Percentiles rank a stretch among this genome's conserved stretches.
Evolutionary conservation across 805 yeast genomes (phyloP).

Genomic region (Lachancea nothofagi): DNA sequence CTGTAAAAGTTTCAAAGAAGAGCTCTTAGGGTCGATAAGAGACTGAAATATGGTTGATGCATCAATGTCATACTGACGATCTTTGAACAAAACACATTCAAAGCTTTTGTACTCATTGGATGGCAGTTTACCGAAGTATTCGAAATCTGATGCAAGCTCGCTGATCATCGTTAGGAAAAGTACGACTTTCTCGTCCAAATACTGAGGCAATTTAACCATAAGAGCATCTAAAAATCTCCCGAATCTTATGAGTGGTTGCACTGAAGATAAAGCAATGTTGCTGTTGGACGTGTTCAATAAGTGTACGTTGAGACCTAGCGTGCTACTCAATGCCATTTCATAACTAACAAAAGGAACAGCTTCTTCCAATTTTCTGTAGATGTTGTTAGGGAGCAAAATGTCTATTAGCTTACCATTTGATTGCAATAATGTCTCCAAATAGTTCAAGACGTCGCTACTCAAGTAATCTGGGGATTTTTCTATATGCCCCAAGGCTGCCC

Average conservation of each 20-base stretch:
- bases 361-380: conserved; percentile 18
- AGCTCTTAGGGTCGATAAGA: conserved; percentile 1
- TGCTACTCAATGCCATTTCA: conserved; percentile 42
- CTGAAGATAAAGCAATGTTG: conserved; percentile 3
- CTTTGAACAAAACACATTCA: conserved; percentile 18
- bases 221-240: conserved; percentile 26
- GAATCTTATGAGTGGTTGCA: conserved; percentile 11
- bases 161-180: conserved; percentile 32
- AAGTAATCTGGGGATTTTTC: neutral
- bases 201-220: conserved; percentile 12
- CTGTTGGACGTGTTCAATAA: conserved; percentile 10
- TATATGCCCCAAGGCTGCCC: conserved; percentile 14
- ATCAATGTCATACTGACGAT: conserved; percentile 11
- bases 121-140: conserved; percentile 28
- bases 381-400: conserved; percentile 17
- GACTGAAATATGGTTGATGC: conserved; percentile 8
- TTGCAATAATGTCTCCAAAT: neutral
- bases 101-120: conserved; percentile 17
- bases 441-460: conserved; percentile 6
- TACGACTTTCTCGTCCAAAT: conserved; percentile 11
- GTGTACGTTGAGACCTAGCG: conserved; percentile 40
- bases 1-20: neutral
- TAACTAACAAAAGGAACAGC: conserved; percentile 34
- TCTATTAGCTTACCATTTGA: conserved; percentile 11
- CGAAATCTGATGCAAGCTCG: conserved; percentile 38